These are phyloP conservation scores for Mycocentrospora acerina DNA, from an alignment of 2,329 filamentous ascomycete species.

Conservation along the genomic window DNA sequence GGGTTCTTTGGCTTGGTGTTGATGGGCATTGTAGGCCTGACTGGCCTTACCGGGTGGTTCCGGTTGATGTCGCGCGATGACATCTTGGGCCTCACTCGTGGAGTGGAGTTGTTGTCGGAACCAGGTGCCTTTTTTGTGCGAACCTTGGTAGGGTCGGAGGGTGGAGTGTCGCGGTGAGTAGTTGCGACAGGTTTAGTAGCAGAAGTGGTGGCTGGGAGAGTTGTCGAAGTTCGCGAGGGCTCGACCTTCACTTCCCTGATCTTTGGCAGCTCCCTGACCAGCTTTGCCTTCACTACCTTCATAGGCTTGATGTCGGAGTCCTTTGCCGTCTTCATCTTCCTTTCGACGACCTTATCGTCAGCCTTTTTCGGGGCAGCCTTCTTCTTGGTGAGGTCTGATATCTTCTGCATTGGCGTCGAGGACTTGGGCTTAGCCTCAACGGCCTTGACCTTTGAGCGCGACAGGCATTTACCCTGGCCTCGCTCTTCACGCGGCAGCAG, in stretches of 20 bases:
- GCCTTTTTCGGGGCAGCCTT: constrained; percentile 48
- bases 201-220: constrained; percentile 17
- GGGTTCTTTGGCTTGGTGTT: constrained; percentile 61
- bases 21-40: constrained; percentile 33
- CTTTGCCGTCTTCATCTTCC: constrained; percentile 14
- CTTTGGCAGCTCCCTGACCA: constrained; percentile 19
- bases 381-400: constrained; percentile 44
- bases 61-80: constrained; percentile 23
- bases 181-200: constrained; percentile 20
- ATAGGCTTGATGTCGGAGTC: constrained; percentile 19
- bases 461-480: constrained; percentile 62
- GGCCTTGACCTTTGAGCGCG: constrained; percentile 57
- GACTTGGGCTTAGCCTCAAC: constrained; percentile 38
- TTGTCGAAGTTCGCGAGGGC: constrained; percentile 18
- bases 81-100: constrained; percentile 35
- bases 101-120: constrained; percentile 21
- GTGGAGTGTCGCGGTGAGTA: constrained; percentile 20
- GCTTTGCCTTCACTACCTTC: constrained; percentile 31
- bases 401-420: constrained; percentile 39
- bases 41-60: constrained; percentile 22
- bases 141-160: constrained; percentile 26
- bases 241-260: constrained; percentile 28
- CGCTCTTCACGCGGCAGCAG: constrained; percentile 62
- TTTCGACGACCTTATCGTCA: constrained; percentile 46
- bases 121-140: constrained; percentile 32